Base-by-base conservation (phyloP, 2,329 filamentous ascomycete species). In the Sarocladiaceae sp. region DNA sequence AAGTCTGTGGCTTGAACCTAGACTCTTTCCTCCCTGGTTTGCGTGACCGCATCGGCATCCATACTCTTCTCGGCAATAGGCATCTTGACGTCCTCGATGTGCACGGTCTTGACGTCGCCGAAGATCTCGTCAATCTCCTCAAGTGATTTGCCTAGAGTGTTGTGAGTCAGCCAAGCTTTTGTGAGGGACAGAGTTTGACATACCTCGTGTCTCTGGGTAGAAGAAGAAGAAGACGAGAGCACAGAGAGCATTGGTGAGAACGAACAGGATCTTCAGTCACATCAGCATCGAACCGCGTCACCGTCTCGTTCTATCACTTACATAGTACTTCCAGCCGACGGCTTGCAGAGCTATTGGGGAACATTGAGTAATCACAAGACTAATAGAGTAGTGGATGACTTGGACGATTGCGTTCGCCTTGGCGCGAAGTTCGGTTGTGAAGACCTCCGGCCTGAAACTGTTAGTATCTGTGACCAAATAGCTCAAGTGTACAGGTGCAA, bases 321-420 rank as follows among this genome's bases (percentile, higher is more conserved):
- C 63, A 12, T 67, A 67, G 44, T 67, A 67, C 45, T 65, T 67
- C 64, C 64, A 67, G 0, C 64, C 64, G 0, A 66, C 62, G 0
- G 56, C 55, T 1, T 60, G 62, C 3, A 67, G 44, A 0, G 64
- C 64, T 13, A 67, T 67, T 0, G 64, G 64, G 1, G 64, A 67
- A 18, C 63, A 67, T 33, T 67, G 64, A 0, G 64, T 67, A 27
- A 67, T 67, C 26, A 67, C 50, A 29, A 67, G 44, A 42, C 62
- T 66, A 27, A 67, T 61, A 0, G 64, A 66, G 44, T 67, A 67
- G 33, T 67, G 64, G 3, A 67, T 61, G 0, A 67, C 63, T 18
- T 67, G 64, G 0, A 67, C 60, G 0, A 67, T 51, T 13, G 64
- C 63, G 15, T 67, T 67, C 1, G 64, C 63, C n/a, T 67, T 67